Conservation (phyloP, 2,329 filamentous ascomycete species). For the Penicillium sclerotiorum region DNA sequence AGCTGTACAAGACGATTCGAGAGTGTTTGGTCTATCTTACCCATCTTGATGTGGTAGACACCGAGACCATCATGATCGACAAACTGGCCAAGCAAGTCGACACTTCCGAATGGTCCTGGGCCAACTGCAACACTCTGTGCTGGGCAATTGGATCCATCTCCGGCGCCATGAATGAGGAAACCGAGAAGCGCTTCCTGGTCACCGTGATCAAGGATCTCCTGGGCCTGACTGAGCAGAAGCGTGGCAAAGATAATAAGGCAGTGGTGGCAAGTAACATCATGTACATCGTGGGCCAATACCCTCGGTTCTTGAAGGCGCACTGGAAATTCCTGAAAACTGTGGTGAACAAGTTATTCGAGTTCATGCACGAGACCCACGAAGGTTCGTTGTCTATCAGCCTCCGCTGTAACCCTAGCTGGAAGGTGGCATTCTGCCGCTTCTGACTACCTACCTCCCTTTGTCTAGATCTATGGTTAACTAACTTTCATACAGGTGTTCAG, state of each 20-base stretch:
- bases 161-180: conserved; percentile 98
- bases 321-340: conserved; percentile 99
- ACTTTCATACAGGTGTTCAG: conserved; percentile 72
- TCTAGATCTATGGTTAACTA: too few species aligned
- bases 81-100: conserved; percentile 96
- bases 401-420: not conserved
- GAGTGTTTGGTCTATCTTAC: conserved; percentile 97
- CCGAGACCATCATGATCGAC: conserved; percentile 98
- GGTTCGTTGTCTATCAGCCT: conserved; percentile 54
- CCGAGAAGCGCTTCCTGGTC: conserved; percentile 96
- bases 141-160: conserved; percentile 99
- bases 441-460: too few species aligned
- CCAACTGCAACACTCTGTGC: conserved; percentile 98
- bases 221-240: conserved; percentile 97
- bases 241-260: conserved; percentile 98
- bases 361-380: conserved; percentile 99
- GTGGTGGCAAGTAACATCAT: conserved; percentile 99
- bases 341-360: conserved; percentile 99
- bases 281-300: conserved; percentile 99
- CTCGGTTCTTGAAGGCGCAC: conserved; percentile 95
- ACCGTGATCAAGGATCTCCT: conserved; percentile 98
- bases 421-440: too few species aligned
- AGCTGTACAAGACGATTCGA: conserved; percentile 97
- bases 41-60: conserved; percentile 95
- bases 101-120: conserved; percentile 96